Evolutionary conservation across 2,329 filamentous ascomycete genomes (phyloP).

Genomic region (Phoma sp.): DNA sequence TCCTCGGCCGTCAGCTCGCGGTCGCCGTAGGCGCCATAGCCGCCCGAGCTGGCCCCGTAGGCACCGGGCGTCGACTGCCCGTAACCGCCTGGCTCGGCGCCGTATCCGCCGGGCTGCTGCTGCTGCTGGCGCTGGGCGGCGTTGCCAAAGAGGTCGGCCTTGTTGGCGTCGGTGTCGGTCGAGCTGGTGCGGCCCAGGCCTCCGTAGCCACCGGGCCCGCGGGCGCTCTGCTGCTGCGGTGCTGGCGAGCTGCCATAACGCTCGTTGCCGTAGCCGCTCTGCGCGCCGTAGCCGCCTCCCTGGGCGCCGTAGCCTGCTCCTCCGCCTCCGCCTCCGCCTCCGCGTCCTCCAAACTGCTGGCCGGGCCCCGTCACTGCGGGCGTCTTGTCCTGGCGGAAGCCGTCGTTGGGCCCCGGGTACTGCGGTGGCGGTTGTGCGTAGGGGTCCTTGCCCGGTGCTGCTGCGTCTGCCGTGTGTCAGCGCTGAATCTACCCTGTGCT

Average conservation of each 20-base stretch:
- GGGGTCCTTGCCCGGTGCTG: constrained; percentile 57
- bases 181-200: constrained; percentile 45
- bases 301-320: constrained; percentile 36
- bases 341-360: constrained; percentile 53
- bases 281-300: constrained; percentile 39
- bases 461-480: constrained; percentile 32
- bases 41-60: constrained; percentile 32
- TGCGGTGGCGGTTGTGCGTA: constrained; percentile 56
- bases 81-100: constrained; percentile 33
- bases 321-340: constrained; percentile 40
- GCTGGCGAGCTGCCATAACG: constrained; percentile 55
- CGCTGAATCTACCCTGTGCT: constrained; percentile 37
- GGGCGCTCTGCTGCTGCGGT: constrained; percentile 15
- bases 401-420: constrained; percentile 46
- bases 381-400: constrained; percentile 51
- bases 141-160: constrained; percentile 70
- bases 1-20: constrained; percentile 81
- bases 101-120: constrained; percentile 39
- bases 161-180: constrained; percentile 61
- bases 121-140: constrained; percentile 59
- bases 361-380: constrained; percentile 51
- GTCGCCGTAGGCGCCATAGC: constrained; percentile 65
- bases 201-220: constrained; percentile 50
- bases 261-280: constrained; percentile 53
- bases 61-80: constrained; percentile 27